Evolutionary conservation across 1,284 basidiomycete species (phyloP), one percentile per base, ranked within the genome.

Genomic region (Irpex sp.): DNA sequence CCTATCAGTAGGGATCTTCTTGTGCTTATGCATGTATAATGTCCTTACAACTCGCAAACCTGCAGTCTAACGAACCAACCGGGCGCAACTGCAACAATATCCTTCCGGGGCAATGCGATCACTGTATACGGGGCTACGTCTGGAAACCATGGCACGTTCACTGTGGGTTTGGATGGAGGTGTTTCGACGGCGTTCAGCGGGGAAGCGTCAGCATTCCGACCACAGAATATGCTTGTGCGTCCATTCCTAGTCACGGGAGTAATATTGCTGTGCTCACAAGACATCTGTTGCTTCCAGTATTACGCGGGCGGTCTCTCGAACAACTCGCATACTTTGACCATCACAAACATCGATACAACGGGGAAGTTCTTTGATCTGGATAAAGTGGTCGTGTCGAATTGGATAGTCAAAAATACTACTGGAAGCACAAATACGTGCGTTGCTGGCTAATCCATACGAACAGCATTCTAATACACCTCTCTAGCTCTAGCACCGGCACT

Each of bases 121-220:
- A 54, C 67, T 2, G 45, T 72, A 2, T 72, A 72, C 24, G 71
- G 71, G 18, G 68, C 66, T 20, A 72, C 71, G 11, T 66, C 71
- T 10, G 15, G 10, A 11, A 69, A 72, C 45, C 71, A 72, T 20
- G 71, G 71, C 6, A n/a, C 67, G 10, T 72, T 72, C 58, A 59
- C 71, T 13, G 67, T 69, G 1, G 38, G 67, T 2, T 56, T 72
- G 15, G 71, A 72, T 45, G 65, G 68, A 27, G 62, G 32, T 9
- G 43, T 38, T 11, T 64, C 71, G 18, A 4, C 45, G 18, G 49
- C 15, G 13, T n/a, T 54, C 49, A 54, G n/a, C n/a, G 49, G 49
- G 49, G 13, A 13, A n/a, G 49, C 49, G 49, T 54, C 49, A 54
- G 49, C 49, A n/a, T 54, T 54, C n/a, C 49, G 49, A 15, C 49